Base-by-base conservation (phyloP, 306 rosid genomes). In the Dalbergia cochinchinensis region DNA sequence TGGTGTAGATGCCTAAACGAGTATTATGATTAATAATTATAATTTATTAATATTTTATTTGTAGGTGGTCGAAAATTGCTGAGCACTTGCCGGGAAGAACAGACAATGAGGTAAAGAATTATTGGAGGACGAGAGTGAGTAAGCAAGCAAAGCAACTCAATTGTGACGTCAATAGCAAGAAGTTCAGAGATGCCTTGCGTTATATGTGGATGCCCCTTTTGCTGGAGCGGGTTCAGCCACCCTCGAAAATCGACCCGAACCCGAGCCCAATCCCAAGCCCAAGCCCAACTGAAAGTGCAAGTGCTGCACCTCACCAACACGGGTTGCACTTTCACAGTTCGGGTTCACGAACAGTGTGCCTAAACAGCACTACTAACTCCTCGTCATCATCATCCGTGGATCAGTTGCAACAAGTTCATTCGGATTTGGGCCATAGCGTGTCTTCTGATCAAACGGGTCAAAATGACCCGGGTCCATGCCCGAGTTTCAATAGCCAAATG, bases 141-240 rank as follows among this genome's bases (percentile, higher is more conserved):
- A 94, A 92, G 22, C 98, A 90, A 19, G 98, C 98, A 6, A 94
- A 92, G 85, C 98, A 94, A 65, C 94, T 94, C 35, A 94, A 89
- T 69, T 94, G 98, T 20, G 98, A 94, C 79, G 98, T 92, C 6
- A 94, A 92, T 82, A 92, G 97, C 87, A 85, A 92, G 71, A 90
- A 89, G 62, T 94, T 94, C 85, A 90, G 88, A 78, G 97, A 84
- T 33, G 34, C 80, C 33, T 55, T 84, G 75, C 87, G 94, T 26
- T 81, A 89, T 74, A 86, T 89, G 8, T 94, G 98, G 98, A 90
- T 94, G 89, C 98, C 98, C 2, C 86, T 94, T 35, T 79, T 94
- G 71, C 92, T 89, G 8, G 97, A 94, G 73, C 89, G 92, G 42
- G 77, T 86, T 57, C 90, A 87, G 47, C 88, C 88, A 8, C 12